Percentiles rank a stretch among this genome's conserved stretches.
phyloP scores from a whole-genome alignment of 129 eudicot species.

The Sambucus nigra region DNA sequence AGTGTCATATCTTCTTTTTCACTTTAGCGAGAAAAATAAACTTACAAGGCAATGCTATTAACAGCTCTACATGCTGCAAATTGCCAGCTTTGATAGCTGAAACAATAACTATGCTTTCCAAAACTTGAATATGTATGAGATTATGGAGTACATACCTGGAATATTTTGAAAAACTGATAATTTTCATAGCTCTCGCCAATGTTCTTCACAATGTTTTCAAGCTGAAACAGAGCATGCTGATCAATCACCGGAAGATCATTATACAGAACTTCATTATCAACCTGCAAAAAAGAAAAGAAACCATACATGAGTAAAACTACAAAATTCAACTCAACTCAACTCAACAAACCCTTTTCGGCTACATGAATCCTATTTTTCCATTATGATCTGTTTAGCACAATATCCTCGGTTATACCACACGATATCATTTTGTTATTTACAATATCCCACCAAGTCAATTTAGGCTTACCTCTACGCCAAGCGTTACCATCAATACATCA shows the following conservation, averaged over 20 bases:
- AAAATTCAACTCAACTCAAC: not conserved
- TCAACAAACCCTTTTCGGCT: not conserved
- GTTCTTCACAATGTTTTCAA: constrained; percentile 65
- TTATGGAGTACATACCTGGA: constrained; percentile 42
- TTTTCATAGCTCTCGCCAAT: constrained; percentile 75
- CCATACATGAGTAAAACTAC: not conserved
- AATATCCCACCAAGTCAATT: no score
- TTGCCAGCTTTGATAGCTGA: no score
- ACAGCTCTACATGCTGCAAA: no score
- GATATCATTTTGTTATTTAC: no score
- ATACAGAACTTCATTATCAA: constrained; percentile 57
- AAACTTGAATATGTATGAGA: not conserved
- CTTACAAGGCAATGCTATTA: no score
- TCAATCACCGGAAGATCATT: constrained; percentile 75
- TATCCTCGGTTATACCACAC: no score
- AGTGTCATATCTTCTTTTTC: no score
- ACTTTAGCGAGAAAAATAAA: no score
- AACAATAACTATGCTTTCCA: not conserved
- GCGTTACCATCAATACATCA: no score
- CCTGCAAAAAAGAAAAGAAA: constrained; percentile 34
- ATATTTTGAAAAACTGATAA: constrained; percentile 90
- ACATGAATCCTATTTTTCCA: no score
- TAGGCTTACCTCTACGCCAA: no score
- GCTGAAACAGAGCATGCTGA: constrained; percentile 86
- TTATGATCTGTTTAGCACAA: no score